phyloP scores from a whole-genome alignment of 2,329 filamentous ascomycete genomes.

The Emericellopsis atlantica region DNA sequence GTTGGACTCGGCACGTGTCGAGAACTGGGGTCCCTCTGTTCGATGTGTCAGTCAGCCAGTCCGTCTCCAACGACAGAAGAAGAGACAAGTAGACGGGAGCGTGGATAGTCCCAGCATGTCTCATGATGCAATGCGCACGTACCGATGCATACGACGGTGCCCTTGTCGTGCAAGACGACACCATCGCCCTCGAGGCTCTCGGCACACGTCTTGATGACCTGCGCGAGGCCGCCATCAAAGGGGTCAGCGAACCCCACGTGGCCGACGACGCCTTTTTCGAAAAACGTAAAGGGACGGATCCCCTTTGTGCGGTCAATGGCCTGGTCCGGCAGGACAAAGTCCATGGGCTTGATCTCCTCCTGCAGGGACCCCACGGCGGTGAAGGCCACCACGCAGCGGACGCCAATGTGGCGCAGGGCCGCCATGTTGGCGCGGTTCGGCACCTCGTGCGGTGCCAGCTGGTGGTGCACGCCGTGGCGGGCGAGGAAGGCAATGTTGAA shows the following conservation, averaged over 20 bases:
- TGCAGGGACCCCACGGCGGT: conserved; percentile 86
- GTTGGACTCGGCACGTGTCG: conserved; percentile 86
- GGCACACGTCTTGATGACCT: conserved; percentile 68
- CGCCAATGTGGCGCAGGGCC: conserved; percentile 83
- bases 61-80: neutral
- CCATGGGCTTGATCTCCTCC: conserved; percentile 86
- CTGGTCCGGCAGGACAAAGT: conserved; percentile 95
- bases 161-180: conserved; percentile 71
- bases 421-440: conserved; percentile 91
- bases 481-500: conserved; percentile 84
- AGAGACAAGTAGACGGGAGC: neutral
- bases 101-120: neutral
- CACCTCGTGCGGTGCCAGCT: conserved; percentile 90
- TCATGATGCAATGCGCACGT: conserved; percentile 16
- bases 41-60: neutral
- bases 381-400: conserved; percentile 86
- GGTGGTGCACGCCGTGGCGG: conserved; percentile 80
- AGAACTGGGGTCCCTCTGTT: conserved; percentile 93
- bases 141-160: conserved; percentile 88
- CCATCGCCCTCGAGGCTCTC: conserved; percentile 67
- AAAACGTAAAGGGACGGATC: conserved; percentile 88
- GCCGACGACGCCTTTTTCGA: conserved; percentile 80
- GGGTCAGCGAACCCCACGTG: conserved; percentile 95
- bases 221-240: conserved; percentile 69
- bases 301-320: conserved; percentile 97